Evolutionary conservation across 1,139 yeast genomes (phyloP).

Genomic region (Wickerhamomyces sp.): DNA sequence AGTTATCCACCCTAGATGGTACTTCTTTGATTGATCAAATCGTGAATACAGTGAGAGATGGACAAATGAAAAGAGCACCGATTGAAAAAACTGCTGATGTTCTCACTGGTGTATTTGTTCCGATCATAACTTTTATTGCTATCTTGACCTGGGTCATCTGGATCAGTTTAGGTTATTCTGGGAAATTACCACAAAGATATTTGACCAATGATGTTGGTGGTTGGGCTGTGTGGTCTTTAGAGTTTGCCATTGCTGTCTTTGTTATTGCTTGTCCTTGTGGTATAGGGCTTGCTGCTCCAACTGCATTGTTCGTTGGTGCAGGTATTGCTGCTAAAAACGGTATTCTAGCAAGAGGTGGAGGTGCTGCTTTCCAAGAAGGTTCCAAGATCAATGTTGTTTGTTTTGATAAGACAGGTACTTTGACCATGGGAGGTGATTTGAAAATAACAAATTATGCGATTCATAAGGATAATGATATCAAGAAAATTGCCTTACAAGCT

Average conservation of each 20-base stretch:
- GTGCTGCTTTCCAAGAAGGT: constrained; percentile 78
- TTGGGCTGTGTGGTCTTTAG: constrained; percentile 73
- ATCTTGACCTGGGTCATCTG: constrained; percentile 64
- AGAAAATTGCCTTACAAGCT: constrained; percentile 38
- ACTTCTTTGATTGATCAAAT: constrained; percentile 67
- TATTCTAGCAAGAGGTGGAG: constrained; percentile 77
- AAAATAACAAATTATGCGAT: constrained; percentile 46
- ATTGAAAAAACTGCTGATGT: constrained; percentile 67
- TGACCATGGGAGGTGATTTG: constrained; percentile 59
- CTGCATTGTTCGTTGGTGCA: constrained; percentile 87
- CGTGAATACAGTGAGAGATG: constrained; percentile 65
- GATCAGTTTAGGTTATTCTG: constrained; percentile 53
- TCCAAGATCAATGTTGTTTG: constrained; percentile 59
- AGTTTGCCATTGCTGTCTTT: constrained; percentile 74
- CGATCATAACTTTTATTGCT: constrained; percentile 57
- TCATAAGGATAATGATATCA: constrained; percentile 20
- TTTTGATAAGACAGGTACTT: constrained; percentile 78
- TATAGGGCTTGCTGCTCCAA: constrained; percentile 85
- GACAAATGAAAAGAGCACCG: constrained; percentile 70
- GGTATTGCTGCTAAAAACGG: constrained; percentile 81
- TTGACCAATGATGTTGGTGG: constrained; percentile 67
- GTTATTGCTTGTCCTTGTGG: constrained; percentile 95
- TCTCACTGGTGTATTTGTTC: constrained; percentile 72
- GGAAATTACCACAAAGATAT: constrained; percentile 48
- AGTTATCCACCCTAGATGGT: constrained; percentile 56